Conservation (phyloP, 768 basidiomycete genomes). For the Pleurotus ostreatus region DNA sequence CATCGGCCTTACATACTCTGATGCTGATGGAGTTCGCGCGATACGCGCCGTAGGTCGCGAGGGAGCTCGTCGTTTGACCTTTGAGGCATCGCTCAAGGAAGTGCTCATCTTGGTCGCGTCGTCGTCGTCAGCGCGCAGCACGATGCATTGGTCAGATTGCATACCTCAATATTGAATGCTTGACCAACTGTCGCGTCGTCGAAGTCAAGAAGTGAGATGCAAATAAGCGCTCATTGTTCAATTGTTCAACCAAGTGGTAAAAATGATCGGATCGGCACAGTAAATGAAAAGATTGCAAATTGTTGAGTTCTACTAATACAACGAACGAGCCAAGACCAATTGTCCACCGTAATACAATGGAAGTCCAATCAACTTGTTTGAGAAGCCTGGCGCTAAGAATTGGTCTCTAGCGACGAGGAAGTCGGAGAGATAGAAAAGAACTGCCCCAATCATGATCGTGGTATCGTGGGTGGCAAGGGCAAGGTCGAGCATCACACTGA, state of each 20-base stretch:
- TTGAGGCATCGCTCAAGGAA: constrained; percentile 10
- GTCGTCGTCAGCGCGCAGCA: too few species aligned
- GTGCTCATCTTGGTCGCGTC: constrained; percentile 9
- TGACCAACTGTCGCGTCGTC: background rate
- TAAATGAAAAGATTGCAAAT: background rate
- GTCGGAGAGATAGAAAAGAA: constrained; percentile 5
- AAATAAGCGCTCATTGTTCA: background rate
- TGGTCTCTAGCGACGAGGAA: constrained; percentile 5
- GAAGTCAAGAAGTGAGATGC: background rate
- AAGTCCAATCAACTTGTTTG: constrained; percentile 6
- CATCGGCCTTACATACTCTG: constrained; percentile 30
- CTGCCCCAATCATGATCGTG: background rate
- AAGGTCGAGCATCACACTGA: constrained; percentile 4
- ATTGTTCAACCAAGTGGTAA: background rate
- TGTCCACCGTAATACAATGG: constrained; percentile 6
- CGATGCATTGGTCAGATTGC: background rate
- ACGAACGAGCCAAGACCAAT: background rate
- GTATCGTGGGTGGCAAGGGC: constrained; percentile 4
- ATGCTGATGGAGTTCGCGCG: constrained; percentile 39
- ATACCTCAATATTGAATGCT: background rate
- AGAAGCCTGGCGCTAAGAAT: constrained; percentile 2
- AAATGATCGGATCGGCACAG: background rate
- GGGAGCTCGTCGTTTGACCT: constrained; percentile 11
- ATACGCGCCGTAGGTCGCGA: constrained; percentile 10
- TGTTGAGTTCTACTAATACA: background rate